These are phyloP conservation scores for Solanum etuberosum DNA, from an alignment of 257 asterid species.

Conservation along the genomic window DNA sequence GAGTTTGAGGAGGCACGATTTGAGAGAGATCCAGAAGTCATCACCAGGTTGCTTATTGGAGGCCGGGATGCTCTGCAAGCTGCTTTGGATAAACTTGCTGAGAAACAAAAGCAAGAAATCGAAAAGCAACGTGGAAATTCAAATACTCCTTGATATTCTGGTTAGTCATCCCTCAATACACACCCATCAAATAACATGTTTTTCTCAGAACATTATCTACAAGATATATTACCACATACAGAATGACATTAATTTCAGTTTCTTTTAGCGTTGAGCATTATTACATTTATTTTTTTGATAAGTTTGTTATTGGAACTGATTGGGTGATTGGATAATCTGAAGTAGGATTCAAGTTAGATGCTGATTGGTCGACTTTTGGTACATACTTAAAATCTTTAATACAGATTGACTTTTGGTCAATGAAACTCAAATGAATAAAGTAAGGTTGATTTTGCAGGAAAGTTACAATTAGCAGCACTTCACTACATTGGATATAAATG, in stretches of 20 bases:
- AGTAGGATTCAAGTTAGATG: not conserved
- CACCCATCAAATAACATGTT: not conserved
- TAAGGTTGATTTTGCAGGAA: not conserved
- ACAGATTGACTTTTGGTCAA: not conserved
- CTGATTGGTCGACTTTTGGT: not conserved
- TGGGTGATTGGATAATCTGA: not conserved
- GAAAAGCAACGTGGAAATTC: conserved; percentile 45
- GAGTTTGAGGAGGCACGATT: conserved; percentile 81
- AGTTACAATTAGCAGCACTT: not conserved
- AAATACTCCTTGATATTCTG: not conserved
- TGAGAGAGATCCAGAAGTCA: conserved; percentile 72
- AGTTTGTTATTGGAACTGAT: not conserved
- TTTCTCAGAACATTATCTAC: not conserved
- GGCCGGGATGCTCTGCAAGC: conserved; percentile 80
- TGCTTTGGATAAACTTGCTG: conserved; percentile 84
- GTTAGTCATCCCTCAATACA: not conserved
- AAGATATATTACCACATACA: not conserved
- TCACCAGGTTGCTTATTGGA: conserved; percentile 74
- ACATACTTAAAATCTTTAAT: not conserved
- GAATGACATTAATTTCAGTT: not conserved
- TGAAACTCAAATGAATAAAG: not conserved
- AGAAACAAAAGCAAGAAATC: conserved; percentile 79
- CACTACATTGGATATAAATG: not conserved
- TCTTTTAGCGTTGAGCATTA: not conserved
- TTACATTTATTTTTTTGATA: not conserved